phyloP scores from a whole-genome alignment of 2,329 filamentous ascomycete species.

The Xylariaceae sp. region DNA sequence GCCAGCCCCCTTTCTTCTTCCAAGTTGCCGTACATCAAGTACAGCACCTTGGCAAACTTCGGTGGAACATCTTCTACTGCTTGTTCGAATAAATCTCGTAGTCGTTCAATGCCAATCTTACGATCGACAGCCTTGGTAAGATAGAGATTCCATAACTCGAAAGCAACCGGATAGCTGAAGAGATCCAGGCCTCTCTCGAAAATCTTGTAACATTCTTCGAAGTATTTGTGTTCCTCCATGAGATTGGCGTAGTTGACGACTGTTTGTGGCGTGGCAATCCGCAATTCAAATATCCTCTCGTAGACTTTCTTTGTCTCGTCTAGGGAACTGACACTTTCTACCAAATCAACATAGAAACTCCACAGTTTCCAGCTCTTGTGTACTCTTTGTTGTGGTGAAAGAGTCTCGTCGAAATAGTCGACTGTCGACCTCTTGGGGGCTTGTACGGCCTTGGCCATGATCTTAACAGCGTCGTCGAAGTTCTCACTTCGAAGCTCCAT shows the following conservation, averaged over 20 bases:
- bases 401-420: constrained; percentile 96
- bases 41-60: constrained; percentile 92
- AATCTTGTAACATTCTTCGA: constrained; percentile 95
- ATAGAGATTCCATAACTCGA: constrained; percentile 98
- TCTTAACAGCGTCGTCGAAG: constrained; percentile 88
- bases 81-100: constrained; percentile 95
- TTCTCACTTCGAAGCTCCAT: constrained; percentile 96
- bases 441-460: constrained; percentile 96
- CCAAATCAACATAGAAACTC: constrained; percentile 98
- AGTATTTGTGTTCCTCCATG: constrained; percentile 90
- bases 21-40: constrained; percentile 96
- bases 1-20: constrained; percentile 95
- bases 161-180: constrained; percentile 98
- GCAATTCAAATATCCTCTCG: constrained; percentile 95
- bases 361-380: constrained; percentile 99
- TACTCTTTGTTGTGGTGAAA: constrained; percentile 91
- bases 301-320: constrained; percentile 94
- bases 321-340: constrained; percentile 87
- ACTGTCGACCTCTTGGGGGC: constrained; percentile 96
- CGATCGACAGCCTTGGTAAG: constrained; percentile 95
- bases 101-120: constrained; percentile 89
- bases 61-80: constrained; percentile 91
- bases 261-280: constrained; percentile 95
- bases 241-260: constrained; percentile 98
- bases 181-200: constrained; percentile 95